Base-by-base conservation (phyloP, 208 protist genomes). In the Kentomonas sorsogonicus region DNA sequence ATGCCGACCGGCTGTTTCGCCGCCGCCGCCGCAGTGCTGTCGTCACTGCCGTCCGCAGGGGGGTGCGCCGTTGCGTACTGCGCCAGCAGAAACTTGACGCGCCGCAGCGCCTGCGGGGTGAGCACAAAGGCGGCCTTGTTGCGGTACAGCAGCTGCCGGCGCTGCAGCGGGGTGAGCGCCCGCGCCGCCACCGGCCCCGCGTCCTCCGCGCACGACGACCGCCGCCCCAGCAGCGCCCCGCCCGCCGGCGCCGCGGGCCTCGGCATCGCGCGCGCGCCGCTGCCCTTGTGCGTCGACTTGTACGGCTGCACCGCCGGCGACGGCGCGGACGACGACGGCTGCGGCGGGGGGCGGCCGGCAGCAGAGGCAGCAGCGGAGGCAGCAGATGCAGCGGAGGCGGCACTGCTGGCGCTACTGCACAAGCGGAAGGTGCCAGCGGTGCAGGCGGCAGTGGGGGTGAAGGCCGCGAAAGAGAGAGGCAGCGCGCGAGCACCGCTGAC, bases 91-190 rank as follows among this genome's bases (percentile, higher is more conserved):
- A 79, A 87, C 67, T 85, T 84, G 16, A 95, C 74, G 4, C 88
- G 88, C 10, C 81, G 81, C 40, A 92, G 64, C 1, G 84, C 88
- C 51, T 89, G 78, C 22, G 88, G 84, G 2, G 88, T 86, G 27
- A 95, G 78, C 9, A 71, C 64, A 59, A 95, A 95, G 55, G 78
- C 77, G 0, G 88, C 79, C 70, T 95, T 95, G 60, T 82, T 81
- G 45, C 66, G 71, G 50, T 89, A 79, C 36, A 84, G 64, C 34
- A 95, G 63, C 67, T 92, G 84, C 0, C 88, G 70, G 33, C 77
- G 75, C 69, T 95, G 88, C 46, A 95, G 83, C 7, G 84, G 75
- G 0, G 88, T 79, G 38, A 95, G 74, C 1, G 46, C 31, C 5
- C 85, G 77, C 53, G 71, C 69, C 16, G 81, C 69, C 16, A 91